Evolutionary conservation across 2,329 filamentous ascomycete genomes (phyloP), one percentile per base, ranked within the genome.

Genomic region (Nannizziopsis arthrosporioides): DNA sequence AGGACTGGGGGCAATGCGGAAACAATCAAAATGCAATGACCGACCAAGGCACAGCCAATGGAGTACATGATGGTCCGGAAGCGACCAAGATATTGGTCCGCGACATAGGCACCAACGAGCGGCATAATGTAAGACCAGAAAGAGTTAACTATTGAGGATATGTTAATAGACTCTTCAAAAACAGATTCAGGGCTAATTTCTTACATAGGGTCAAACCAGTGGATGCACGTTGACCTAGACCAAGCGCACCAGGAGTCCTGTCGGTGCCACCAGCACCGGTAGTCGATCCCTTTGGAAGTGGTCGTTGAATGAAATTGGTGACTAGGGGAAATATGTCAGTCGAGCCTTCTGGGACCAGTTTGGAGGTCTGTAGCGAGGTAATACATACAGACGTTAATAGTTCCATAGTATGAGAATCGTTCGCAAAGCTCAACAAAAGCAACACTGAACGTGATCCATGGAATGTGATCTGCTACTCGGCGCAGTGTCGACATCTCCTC

Each of bases 351-450:
- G 38, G 27, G 11, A 15, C 30, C 19, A 46, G 31, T 39, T 31
- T 42, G 15, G 12, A 31, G 31, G 31, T 39, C 27, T 42, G 15
- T n/a, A 31, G 31, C 34, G 27, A 12, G 10, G 51, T 15, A 19
- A 6, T 17, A 70, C 71, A 54, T 71, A 76, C 81, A 84, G 27
- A 85, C 71, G 30, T 81, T 73, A 38, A 77, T 75, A 3, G 80
- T 81, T 47, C 83, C 84, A 59, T 87, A 86, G 75, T 85, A 88
- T 11, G 80, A 82, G 67, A 85, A 85, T 42, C 83, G 80, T 68
- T 88, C 84, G 67, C 80, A 84, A 49, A 85, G 68, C 65, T 88
- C 84, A 51, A 84, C 77, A 53, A 85, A 79, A 42, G 81, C 82
- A 51, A 88, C 77, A 19, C 78, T 80, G 66, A 79, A 87, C 50